Evolutionary conservation across 108 stramenopile species (phyloP), one percentile per base, ranked within the genome.

Genomic region (Conticribra guillardii): DNA sequence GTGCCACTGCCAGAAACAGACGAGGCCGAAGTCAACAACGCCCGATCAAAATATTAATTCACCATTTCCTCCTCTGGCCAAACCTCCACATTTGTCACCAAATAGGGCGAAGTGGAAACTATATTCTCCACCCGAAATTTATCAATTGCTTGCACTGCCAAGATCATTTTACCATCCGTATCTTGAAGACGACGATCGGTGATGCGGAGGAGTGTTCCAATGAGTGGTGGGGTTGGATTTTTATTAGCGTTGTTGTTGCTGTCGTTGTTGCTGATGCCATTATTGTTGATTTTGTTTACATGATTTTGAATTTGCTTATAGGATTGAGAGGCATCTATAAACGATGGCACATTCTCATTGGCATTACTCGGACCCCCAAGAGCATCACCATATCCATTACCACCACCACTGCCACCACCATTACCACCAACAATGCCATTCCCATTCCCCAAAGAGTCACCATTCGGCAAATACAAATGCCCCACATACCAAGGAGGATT

Each of bases 91-190:
- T 69, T 69, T 11, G 79, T 75, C 29, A 76, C 58, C 8, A 67
- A 59, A 46, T 69, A 82, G 2, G 79, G 68, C 11, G 32, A 55
- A 17, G 30, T 31, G 5, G 74, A 67, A 11, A 69, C 48, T 0
- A 76, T 14, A 18, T 29, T 33, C 18, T 51, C 29, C 16, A 85
- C 65, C 29, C 64, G 58, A 49, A 74, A 66, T 58, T 64, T 30
- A 47, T 83, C 85, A 0, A 85, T 58, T 8, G 82, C 79, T 51
- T 85, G 85, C 8, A 83, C 85, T 23, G 71, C 52, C 41, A 85
- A 41, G 0, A 76, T 69, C 1, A 85, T 58, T 16, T 79, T 41
- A 19, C 85, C 85, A 46, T 85, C 85, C 4, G 76, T 67, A 28
- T 69, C 63, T 32, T 75, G 73, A 23, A 71, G 45, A 41, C 71